Base-by-base conservation (phyloP, 805 yeast species). In the Kregervanrija pseudodelftensis region DNA sequence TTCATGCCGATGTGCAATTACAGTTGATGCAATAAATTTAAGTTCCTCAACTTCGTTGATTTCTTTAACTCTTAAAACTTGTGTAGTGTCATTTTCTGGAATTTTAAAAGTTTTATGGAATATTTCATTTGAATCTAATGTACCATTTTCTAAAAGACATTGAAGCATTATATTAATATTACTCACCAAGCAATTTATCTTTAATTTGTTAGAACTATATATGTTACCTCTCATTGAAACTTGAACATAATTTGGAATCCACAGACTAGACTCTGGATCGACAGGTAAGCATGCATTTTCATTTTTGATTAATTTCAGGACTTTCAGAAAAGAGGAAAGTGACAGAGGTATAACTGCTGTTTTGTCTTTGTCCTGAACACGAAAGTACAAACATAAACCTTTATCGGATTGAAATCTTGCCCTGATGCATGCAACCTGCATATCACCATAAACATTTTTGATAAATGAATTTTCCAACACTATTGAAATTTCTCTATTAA, bases 121-220 rank as follows among this genome's bases (percentile, higher is more conserved):
- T 22, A 22, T 7, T 22, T 22, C 28, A 22, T 22, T 22, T 7
- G 28, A 22, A 2, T 41, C 34, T 5, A 50, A 35, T 11, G 50
- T 40, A 30, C 51, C 51, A 32, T 45, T 50, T 33, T 17, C 43
- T 7, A 63, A 47, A 4, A 80, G 49, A n/a, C 68, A 58, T 14
- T 69, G 60, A 11, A 84, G 55, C 33, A 80, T 63, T 8, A 72
- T 50, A 50, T 82, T 82, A 33, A 82, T 49, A 33, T 66, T 62
- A 33, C 71, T 68, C 15, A 79, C 57, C 33, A 76, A 60, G 32
- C 73, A 66, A 50, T 79, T 79, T 33, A 75, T 51, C 39, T 70
- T 67, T 37, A 69, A 55, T 50, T 79, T 79, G 49, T 69, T 70
- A 1, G 57, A 56, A 41, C 55, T 57, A 57, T 52, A 49, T 8